Conservation (phyloP, 352 stramenopile species). For the Globisporangium okanoganense region DNA sequence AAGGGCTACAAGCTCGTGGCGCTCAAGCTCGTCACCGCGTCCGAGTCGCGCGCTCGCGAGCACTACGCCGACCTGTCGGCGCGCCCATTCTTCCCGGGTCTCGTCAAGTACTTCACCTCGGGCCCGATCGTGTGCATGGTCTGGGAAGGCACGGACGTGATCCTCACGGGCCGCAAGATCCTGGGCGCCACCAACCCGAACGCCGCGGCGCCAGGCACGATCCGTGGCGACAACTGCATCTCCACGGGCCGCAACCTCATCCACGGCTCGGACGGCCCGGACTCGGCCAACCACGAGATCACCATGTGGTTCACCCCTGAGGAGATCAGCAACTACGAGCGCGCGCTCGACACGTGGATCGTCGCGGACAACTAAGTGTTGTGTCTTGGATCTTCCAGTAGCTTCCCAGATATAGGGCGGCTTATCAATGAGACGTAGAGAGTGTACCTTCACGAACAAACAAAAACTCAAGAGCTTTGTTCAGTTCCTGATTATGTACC, state of each 20-base stretch:
- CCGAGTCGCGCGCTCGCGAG: conserved; percentile 84
- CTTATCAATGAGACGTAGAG: too few species aligned
- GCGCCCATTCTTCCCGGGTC: conserved; percentile 91
- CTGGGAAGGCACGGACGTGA: conserved; percentile 92
- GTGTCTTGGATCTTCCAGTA: not conserved
- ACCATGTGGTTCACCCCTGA: conserved; percentile 92
- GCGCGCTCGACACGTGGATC: conserved; percentile 84
- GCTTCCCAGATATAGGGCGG: not conserved
- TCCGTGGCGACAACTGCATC: conserved; percentile 94
- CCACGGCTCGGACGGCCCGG: conserved; percentile 90
- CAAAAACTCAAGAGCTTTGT: too few species aligned
- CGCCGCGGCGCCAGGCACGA: conserved; percentile 89
- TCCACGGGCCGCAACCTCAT: conserved; percentile 91
- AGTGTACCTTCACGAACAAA: too few species aligned
- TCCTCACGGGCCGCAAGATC: conserved; percentile 94
- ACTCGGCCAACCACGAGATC: conserved; percentile 92
- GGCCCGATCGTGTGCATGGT: conserved; percentile 96
- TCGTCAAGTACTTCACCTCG: conserved; percentile 91
- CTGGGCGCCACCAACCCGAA: conserved; percentile 94
- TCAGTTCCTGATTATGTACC: not conserved
- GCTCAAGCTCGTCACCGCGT: conserved; percentile 93
- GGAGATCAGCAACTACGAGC: conserved; percentile 90
- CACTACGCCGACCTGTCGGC: conserved; percentile 93
- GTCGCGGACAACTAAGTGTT: conserved; percentile 81
- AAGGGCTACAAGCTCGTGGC: conserved; percentile 95